These are phyloP conservation scores for Aspergillus sp. DNA, from an alignment of 2,329 filamentous ascomycete species.

Conservation along the genomic window DNA sequence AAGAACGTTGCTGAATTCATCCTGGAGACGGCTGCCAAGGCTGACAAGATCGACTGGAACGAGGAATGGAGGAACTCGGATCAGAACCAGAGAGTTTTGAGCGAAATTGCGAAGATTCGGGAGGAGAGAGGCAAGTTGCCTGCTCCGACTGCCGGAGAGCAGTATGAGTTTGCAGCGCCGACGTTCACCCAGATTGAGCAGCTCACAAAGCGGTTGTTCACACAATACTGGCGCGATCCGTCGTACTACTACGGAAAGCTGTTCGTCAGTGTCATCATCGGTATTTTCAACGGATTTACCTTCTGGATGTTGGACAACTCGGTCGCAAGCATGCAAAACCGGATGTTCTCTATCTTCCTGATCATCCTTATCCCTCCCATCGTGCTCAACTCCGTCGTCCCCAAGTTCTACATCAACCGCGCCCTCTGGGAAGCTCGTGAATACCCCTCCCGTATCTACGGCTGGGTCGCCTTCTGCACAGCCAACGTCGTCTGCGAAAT, in stretches of 20 bases:
- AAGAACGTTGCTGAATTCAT: conserved; percentile 64
- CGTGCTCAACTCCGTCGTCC: conserved; percentile 65
- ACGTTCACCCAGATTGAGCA: conserved; percentile 56
- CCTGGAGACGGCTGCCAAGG: conserved; percentile 58
- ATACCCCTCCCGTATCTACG: conserved; percentile 67
- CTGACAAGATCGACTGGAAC: conserved; percentile 60
- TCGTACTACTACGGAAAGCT: conserved; percentile 72
- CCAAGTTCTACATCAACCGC: conserved; percentile 71
- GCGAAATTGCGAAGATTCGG: conserved; percentile 61
- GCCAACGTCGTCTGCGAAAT: conserved; percentile 68
- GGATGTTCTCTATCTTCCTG: conserved; percentile 67
- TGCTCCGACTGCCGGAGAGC: conserved; percentile 31
- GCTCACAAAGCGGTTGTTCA: conserved; percentile 64
- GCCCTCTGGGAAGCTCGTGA: conserved; percentile 68
- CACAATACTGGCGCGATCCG: conserved; percentile 68
- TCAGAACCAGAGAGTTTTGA: conserved; percentile 51
- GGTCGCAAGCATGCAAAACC: conserved; percentile 64
- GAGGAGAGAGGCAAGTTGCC: conserved; percentile 48
- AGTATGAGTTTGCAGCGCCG: conserved; percentile 60
- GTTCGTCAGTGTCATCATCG: conserved; percentile 63
- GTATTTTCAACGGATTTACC: conserved; percentile 73
- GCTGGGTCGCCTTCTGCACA: conserved; percentile 68
- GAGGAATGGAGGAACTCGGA: conserved; percentile 64
- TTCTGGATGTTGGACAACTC: conserved; percentile 64
- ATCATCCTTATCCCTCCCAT: conserved; percentile 62